Evolutionary conservation across 805 yeast species (phyloP).

Genomic region (Komagataella mondaviorum): DNA sequence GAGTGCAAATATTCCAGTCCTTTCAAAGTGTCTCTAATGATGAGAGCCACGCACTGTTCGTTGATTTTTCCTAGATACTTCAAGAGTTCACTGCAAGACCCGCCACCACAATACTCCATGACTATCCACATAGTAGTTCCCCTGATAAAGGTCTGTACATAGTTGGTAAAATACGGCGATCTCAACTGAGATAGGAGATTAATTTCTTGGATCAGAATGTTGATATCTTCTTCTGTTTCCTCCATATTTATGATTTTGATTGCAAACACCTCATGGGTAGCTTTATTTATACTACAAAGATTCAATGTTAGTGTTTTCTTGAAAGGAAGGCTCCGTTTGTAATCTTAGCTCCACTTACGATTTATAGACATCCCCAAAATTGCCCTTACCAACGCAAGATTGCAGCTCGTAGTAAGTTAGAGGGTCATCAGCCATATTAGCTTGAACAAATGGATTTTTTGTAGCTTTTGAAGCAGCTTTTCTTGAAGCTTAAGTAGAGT

Average conservation of each 20-base stretch:
- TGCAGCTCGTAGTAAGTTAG: slow-evolving; percentile 15
- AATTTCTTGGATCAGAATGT: slow-evolving; percentile 63
- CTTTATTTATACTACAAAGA: slow-evolving; percentile 14
- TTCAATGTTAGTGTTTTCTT: background rate
- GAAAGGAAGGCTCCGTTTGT: background rate
- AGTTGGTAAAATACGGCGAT: slow-evolving; percentile 55
- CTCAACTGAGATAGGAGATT: slow-evolving; percentile 53
- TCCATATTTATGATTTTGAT: slow-evolving; percentile 81
- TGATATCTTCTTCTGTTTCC: slow-evolving; percentile 62
- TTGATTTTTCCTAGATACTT: slow-evolving; percentile 36
- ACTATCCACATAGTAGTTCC: slow-evolving; percentile 73
- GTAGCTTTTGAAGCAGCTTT: background rate
- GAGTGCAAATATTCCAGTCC: slow-evolving; percentile 72
- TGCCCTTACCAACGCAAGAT: slow-evolving; percentile 68
- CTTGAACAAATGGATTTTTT: background rate
- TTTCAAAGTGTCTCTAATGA: slow-evolving; percentile 46
- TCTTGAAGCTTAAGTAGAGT: background rate
- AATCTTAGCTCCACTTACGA: slow-evolving; percentile 22
- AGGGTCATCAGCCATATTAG: slow-evolving; percentile 4
- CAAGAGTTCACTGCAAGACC: slow-evolving; percentile 72
- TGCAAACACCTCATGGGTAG: slow-evolving; percentile 44
- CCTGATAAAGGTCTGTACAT: slow-evolving; percentile 47
- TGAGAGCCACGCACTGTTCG: slow-evolving; percentile 48
- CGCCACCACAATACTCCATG: slow-evolving; percentile 95
- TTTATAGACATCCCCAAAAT: slow-evolving; percentile 76